Conservation (phyloP, 1,139 yeast genomes). For the Taiozyma sp. region DNA sequence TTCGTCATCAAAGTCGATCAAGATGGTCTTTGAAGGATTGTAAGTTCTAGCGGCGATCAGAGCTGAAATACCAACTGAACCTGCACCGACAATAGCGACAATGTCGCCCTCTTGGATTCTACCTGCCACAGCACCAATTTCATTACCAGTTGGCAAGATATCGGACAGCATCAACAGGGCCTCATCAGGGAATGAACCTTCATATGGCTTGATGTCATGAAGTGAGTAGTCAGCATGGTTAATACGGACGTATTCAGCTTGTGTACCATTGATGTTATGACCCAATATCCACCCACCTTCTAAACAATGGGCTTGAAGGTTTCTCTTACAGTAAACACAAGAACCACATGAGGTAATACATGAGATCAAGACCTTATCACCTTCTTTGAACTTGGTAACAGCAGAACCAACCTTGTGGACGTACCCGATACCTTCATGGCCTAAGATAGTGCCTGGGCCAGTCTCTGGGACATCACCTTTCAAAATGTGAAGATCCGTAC, state of each 20-base stretch:
- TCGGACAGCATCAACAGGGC: conserved; percentile 39
- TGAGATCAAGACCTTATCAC: conserved; percentile 43
- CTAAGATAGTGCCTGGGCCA: conserved; percentile 39
- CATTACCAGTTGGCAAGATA: conserved; percentile 43
- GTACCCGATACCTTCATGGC: conserved; percentile 51
- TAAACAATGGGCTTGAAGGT: conserved; percentile 38
- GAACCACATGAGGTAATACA: conserved; percentile 47
- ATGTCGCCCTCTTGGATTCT: conserved; percentile 35
- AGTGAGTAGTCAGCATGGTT: conserved; percentile 39
- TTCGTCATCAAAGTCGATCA: conserved; percentile 39
- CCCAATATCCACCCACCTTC: conserved; percentile 45
- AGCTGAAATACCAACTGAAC: conserved; percentile 43
- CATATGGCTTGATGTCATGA: conserved; percentile 27
- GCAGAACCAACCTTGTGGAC: conserved; percentile 35
- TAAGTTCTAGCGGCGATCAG: conserved; percentile 34
- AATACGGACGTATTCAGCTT: conserved; percentile 41
- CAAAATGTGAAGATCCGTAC: conserved; percentile 42
- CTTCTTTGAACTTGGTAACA: conserved; percentile 33
- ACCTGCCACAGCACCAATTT: conserved; percentile 39
- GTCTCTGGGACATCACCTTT: conserved; percentile 49
- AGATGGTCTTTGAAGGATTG: conserved; percentile 34
- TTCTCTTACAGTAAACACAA: conserved; percentile 44
- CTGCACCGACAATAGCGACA: conserved; percentile 46
- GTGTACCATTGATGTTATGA: conserved; percentile 37
- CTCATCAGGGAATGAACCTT: conserved; percentile 29